These are phyloP conservation scores for Glaciozyma martinii DNA, from an alignment of 768 basidiomycete genomes.

Conservation along the genomic window DNA sequence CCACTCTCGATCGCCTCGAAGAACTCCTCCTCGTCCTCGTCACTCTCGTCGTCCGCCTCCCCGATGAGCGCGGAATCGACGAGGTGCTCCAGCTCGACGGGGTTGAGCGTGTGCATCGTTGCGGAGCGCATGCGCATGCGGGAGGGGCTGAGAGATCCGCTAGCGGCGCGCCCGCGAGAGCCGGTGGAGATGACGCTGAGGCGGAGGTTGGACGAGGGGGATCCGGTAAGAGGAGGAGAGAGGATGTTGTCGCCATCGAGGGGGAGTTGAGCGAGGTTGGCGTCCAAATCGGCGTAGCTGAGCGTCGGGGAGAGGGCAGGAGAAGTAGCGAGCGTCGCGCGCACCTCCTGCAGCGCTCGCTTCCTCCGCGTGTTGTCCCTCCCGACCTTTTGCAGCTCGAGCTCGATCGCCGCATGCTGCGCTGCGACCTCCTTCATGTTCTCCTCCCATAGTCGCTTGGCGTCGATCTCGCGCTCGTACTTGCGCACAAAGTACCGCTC, in stretches of 20 bases:
- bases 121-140: neutral
- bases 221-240: neutral
- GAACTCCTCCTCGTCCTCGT: constrained; percentile 63
- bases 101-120: constrained; percentile 24
- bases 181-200: constrained; percentile 15
- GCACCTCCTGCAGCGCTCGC: constrained; percentile 32
- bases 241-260: constrained; percentile 1
- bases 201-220: constrained; percentile 11
- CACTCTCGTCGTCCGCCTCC: constrained; percentile 34
- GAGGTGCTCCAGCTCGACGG: constrained; percentile 33
- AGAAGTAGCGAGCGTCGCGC: constrained; percentile 17
- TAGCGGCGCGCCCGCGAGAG: constrained; percentile 11
- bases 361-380: constrained; percentile 31
- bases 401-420: constrained; percentile 75
- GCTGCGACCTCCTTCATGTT: constrained; percentile 74
- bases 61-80: constrained; percentile 38
- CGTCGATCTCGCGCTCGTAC: constrained; percentile 57
- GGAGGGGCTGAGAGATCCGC: neutral
- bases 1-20: constrained; percentile 91
- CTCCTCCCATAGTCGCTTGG: constrained; percentile 80
- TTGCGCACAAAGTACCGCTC: constrained; percentile 53
- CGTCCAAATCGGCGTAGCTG: constrained; percentile 6
- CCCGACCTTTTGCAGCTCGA: constrained; percentile 53
- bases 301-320: neutral
- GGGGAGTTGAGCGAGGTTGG: constrained; percentile 1